phyloP scores from a whole-genome alignment of 2,329 filamentous ascomycete species.

The Biscogniauxia sp. region DNA sequence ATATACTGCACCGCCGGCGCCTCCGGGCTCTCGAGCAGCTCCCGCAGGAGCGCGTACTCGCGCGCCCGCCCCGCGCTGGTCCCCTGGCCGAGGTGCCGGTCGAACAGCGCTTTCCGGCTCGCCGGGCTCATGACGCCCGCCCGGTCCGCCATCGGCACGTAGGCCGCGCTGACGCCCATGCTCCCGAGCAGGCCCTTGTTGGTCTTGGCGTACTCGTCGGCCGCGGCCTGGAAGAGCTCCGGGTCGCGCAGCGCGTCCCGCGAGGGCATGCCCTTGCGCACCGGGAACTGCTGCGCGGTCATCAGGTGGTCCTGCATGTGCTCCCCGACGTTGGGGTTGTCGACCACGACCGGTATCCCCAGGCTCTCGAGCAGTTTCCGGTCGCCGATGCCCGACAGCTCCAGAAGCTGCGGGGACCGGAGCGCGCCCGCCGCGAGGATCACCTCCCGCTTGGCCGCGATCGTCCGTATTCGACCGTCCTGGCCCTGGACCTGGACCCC shows the following conservation, averaged over 20 bases:
- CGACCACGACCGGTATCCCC: conserved; percentile 37
- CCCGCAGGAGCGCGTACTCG: conserved; percentile 26
- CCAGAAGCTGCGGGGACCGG: conserved; percentile 35
- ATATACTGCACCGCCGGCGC: conserved; percentile 36
- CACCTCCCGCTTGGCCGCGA: conserved; percentile 33
- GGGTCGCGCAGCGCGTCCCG: conserved; percentile 36
- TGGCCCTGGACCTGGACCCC: conserved; percentile 33
- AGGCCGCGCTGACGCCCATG: conserved; percentile 37
- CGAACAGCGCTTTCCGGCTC: conserved; percentile 26
- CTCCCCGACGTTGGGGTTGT: conserved; percentile 44
- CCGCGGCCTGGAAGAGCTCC: conserved; percentile 28
- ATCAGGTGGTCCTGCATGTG: conserved; percentile 46
- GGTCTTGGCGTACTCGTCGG: conserved; percentile 37
- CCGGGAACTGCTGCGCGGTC: conserved; percentile 38
- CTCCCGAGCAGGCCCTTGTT: conserved; percentile 36
- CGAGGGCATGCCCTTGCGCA: conserved; percentile 38
- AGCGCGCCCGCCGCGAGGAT: conserved; percentile 42
- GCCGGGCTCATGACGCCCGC: conserved; percentile 26
- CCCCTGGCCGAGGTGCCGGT: conserved; percentile 17
- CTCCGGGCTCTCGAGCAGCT: conserved; percentile 26
- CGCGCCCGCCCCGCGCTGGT: conserved; percentile 12
- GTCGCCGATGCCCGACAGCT: conserved; percentile 38
- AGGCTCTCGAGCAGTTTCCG: conserved; percentile 39
- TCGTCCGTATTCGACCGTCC: conserved; percentile 18
- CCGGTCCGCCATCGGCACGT: conserved; percentile 33